These are phyloP conservation scores for Cutaneotrichosporon sp. DNA, from an alignment of 1,284 basidiomycete species.

Conservation along the genomic window DNA sequence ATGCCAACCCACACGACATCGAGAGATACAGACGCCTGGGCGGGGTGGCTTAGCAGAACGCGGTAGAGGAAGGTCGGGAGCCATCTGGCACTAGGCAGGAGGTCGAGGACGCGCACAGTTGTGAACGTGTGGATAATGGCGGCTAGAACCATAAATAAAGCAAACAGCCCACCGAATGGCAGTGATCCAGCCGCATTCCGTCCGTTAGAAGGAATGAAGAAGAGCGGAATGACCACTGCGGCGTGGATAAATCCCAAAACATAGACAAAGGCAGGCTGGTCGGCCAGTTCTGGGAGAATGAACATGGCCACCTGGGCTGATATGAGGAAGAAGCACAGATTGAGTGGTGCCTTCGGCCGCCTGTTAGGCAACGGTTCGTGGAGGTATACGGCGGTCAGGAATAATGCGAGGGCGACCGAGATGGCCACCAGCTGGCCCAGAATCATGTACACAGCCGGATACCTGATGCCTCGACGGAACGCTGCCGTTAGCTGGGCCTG, in stretches of 20 bases:
- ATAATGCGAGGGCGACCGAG: slow-evolving; percentile 63
- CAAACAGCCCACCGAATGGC: slow-evolving; percentile 45
- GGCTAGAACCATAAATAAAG: slow-evolving; percentile 42
- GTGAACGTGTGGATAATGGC: slow-evolving; percentile 51
- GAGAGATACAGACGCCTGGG: slow-evolving; percentile 62
- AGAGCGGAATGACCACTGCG: slow-evolving; percentile 57
- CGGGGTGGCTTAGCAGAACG: slow-evolving; percentile 56
- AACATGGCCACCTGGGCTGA: slow-evolving; percentile 54
- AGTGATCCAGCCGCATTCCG: slow-evolving; percentile 22
- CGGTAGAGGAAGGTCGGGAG: slow-evolving; percentile 14
- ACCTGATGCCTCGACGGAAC: slow-evolving; percentile 53
- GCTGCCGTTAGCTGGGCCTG: slow-evolving; percentile 38
- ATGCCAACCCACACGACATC: slow-evolving; percentile 57
- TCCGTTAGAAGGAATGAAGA: slow-evolving; percentile 19
- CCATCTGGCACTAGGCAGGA: slow-evolving; percentile 13
- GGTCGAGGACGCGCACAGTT: slow-evolving; percentile 19
- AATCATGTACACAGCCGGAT: slow-evolving; percentile 66
- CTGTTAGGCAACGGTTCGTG: slow-evolving; percentile 32
- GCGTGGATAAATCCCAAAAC: slow-evolving; percentile 63
- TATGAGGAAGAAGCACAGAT: slow-evolving; percentile 53
- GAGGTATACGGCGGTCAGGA: slow-evolving; percentile 58
- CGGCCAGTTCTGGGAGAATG: slow-evolving; percentile 54
- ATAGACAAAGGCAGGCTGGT: slow-evolving; percentile 54
- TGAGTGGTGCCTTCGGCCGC: slow-evolving; percentile 19
- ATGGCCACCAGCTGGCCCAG: slow-evolving; percentile 70